Conservation (phyloP, 352 stramenopile genomes). For the Thraustochytrium sp. region DNA sequence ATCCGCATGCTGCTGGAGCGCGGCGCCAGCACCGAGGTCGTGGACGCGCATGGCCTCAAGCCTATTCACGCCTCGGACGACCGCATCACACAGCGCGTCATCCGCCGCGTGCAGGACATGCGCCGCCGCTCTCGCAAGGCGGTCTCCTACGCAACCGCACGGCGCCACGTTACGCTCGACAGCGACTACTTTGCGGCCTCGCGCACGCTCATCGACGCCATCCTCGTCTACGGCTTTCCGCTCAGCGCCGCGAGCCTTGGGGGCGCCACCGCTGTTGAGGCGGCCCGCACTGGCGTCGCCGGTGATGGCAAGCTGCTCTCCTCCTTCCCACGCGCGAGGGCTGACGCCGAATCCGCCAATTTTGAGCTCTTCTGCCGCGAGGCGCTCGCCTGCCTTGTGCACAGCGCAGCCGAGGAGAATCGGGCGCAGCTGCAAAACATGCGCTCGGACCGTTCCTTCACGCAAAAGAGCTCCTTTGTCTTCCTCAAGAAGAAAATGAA, state of each 20-base stretch:
- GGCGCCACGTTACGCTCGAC: background rate
- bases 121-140: background rate
- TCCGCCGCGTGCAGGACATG: background rate
- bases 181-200: conserved; percentile 2
- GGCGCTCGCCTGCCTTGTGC: background rate
- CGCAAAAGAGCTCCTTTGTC: background rate
- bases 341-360: background rate
- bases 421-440: no score
- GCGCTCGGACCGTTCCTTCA: background rate
- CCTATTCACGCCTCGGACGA: background rate
- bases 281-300: no score
- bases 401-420: background rate
- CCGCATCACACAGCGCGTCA: conserved; percentile 5
- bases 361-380: conserved; percentile 12
- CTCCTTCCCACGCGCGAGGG: no score
- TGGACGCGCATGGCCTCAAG: background rate
- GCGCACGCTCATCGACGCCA: background rate
- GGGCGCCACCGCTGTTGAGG: background rate
- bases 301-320: no score
- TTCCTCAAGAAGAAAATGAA: background rate
- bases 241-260: background rate
- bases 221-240: background rate
- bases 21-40: background rate
- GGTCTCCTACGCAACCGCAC: background rate
- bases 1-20: conserved; percentile 13